These are phyloP conservation scores for Luzula sylvatica DNA, from an alignment of 176 grass and related monocot species.

Conservation along the genomic window DNA sequence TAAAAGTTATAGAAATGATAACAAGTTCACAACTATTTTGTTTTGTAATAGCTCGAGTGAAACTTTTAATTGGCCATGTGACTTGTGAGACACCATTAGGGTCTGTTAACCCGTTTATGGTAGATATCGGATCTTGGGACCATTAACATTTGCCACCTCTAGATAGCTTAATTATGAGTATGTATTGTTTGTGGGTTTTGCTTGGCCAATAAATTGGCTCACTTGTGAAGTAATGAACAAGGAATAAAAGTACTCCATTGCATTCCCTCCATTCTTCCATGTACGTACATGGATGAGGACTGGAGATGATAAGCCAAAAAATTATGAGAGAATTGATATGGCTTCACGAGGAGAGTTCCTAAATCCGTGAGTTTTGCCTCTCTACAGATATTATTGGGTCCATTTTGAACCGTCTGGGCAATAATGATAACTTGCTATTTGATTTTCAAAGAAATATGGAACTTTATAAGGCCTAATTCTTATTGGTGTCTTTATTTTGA, in stretches of 20 bases:
- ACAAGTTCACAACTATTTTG: too few relatives aligned
- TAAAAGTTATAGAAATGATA: too few relatives aligned
- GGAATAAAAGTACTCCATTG: not conserved
- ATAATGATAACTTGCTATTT: too few relatives aligned
- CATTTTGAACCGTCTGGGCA: too few relatives aligned
- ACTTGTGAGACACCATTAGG: not conserved
- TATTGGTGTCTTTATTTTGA: too few relatives aligned
- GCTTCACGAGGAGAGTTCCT: not conserved
- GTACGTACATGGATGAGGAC: not conserved
- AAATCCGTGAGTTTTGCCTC: not conserved
- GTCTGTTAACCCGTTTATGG: not conserved
- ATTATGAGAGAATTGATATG: slow-evolving; percentile 18
- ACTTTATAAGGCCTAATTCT: too few relatives aligned
- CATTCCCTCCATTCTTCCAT: not conserved
- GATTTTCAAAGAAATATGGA: too few relatives aligned
- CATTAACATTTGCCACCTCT: slow-evolving; percentile 6
- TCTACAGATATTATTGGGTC: too few relatives aligned
- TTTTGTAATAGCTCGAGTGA: too few relatives aligned
- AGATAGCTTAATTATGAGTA: not conserved
- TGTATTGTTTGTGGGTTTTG: slow-evolving; percentile 13
- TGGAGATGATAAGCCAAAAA: not conserved
- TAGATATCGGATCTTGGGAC: not conserved
- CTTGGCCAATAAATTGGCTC: not conserved
- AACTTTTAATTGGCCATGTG: not conserved
- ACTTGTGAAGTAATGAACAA: slow-evolving; percentile 19